These are phyloP conservation scores for Bathelium albidoporum DNA, from an alignment of 495 filamentous ascomycete species.

Conservation along the genomic window DNA sequence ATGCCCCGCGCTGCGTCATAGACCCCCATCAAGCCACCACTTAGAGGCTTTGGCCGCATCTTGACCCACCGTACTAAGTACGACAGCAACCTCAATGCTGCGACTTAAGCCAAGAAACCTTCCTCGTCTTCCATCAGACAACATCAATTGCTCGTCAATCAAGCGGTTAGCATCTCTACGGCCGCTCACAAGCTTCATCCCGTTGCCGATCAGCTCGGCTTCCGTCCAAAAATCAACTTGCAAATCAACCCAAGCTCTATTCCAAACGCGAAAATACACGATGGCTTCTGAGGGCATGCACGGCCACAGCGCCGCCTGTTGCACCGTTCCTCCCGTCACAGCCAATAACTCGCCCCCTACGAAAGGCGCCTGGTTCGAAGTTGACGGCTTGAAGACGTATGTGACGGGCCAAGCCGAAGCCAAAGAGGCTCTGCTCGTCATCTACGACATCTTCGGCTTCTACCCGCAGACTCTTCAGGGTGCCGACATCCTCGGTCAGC, in stretches of 20 bases:
- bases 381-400: conserved; percentile 62
- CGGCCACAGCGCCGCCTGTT: conserved; percentile 45
- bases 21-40: not conserved
- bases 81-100: not conserved
- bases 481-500: conserved; percentile 57
- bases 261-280: not conserved
- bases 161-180: not conserved
- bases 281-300: conserved; percentile 21
- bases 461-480: conserved; percentile 59
- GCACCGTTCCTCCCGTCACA: conserved; percentile 60
- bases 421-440: conserved; percentile 48
- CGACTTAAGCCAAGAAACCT: not conserved
- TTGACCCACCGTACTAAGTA: no score
- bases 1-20: not conserved
- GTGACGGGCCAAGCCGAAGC: conserved; percentile 49
- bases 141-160: not conserved
- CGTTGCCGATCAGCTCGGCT: not conserved
- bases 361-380: conserved; percentile 45
- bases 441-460: conserved; percentile 67
- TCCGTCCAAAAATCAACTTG: not conserved
- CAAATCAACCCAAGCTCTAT: not conserved
- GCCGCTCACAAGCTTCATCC: not conserved
- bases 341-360: conserved; percentile 44
- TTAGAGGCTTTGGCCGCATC: not conserved
- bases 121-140: not conserved